Conservation (phyloP, 805 yeast species). For the Yarrowia sp. region DNA sequence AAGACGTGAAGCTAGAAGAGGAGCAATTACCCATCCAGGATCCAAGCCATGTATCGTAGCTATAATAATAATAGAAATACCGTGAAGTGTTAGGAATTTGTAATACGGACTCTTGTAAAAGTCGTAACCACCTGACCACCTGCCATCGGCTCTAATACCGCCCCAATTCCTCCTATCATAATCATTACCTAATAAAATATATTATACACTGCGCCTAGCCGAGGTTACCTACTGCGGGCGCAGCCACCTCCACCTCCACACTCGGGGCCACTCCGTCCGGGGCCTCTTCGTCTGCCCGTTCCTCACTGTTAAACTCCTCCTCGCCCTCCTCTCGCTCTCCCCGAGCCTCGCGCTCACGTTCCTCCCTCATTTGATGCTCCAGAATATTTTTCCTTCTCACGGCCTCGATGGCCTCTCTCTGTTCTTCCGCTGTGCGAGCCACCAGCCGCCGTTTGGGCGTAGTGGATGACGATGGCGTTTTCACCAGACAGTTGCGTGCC, state of each 20-base stretch:
- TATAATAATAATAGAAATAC: too few species aligned
- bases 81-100: too few species aligned
- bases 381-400: constrained; percentile 7
- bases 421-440: not conserved
- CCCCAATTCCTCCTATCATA: too few species aligned
- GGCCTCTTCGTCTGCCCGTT: not conserved
- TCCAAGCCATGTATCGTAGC: too few species aligned
- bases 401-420: not conserved
- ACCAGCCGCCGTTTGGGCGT: not conserved
- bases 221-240: not conserved
- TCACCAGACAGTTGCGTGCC: not conserved
- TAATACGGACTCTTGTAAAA: too few species aligned
- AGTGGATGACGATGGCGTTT: not conserved
- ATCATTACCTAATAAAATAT: not conserved
- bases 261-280: not conserved
- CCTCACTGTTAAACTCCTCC: not conserved
- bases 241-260: not conserved
- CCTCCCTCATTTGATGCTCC: constrained; percentile 2
- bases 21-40: too few species aligned
- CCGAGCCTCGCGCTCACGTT: not conserved
- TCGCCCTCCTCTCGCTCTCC: not conserved
- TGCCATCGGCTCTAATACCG: too few species aligned
- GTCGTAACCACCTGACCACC: too few species aligned
- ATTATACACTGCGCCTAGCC: not conserved
- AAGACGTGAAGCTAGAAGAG: too few species aligned